Evolutionary conservation across 345 rosid genomes (phyloP).

Genomic region (Dovyalis caffra): DNA sequence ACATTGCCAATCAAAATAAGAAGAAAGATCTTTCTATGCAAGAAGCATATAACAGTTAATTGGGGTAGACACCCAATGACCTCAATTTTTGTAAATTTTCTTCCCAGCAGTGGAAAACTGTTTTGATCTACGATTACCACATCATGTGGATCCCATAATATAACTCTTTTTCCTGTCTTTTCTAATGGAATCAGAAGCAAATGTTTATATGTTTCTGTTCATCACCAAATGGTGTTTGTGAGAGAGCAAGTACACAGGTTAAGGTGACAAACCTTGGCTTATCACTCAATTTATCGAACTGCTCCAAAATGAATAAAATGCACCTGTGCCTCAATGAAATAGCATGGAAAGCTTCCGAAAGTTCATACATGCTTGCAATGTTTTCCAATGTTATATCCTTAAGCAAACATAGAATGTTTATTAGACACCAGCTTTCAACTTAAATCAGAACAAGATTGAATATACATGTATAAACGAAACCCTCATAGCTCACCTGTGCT

Average conservation of each 20-base stretch:
- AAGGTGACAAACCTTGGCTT: constrained; percentile 63
- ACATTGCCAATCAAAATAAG: neutral
- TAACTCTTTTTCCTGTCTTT: neutral
- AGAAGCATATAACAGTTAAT: neutral
- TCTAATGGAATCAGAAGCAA: neutral
- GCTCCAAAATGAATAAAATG: constrained; percentile 87
- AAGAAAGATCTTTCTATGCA: neutral
- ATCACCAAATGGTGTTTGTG: neutral
- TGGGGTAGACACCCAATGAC: neutral
- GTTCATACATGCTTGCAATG: constrained; percentile 93
- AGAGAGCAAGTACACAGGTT: constrained; percentile 3
- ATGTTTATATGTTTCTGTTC: neutral
- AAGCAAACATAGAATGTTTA: constrained; percentile 7
- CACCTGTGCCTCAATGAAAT: constrained; percentile 86
- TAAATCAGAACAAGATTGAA: constrained; percentile 11
- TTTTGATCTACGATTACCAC: neutral
- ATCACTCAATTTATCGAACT: constrained; percentile 73
- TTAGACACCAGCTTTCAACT: constrained; percentile 24
- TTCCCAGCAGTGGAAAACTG: neutral
- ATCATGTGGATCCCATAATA: neutral
- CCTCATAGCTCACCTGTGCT: constrained; percentile 71
- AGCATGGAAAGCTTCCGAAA: constrained; percentile 95
- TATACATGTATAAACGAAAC: neutral
- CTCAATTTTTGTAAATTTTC: neutral
- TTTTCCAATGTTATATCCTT: constrained; percentile 91